Base-by-base conservation (phyloP, 2,329 filamentous ascomycete genomes). In the Talaromyces sp. region DNA sequence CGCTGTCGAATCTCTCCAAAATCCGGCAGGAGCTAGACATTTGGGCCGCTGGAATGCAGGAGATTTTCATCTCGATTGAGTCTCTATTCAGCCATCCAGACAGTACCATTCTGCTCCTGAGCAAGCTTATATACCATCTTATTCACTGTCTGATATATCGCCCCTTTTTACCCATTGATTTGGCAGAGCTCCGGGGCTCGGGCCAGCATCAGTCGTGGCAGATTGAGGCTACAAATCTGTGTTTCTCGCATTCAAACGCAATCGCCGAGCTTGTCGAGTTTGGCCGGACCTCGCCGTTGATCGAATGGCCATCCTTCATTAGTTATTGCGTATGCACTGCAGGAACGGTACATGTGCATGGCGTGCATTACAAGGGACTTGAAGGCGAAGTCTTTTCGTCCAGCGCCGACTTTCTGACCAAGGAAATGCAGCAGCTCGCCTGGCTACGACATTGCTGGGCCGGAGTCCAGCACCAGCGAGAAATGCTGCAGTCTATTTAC, bases 161-260 rank as follows among this genome's bases (percentile, higher is more conserved):
- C 17, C 91, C 91, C 0, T 96, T 96, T 73, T 80, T 96, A 6
- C 92, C 92, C 0, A 89, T 96, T 64, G 90, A 96, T 72, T 80
- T 96, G 3, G 85, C 88, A 27, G 92, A 96, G 72, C 83, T 96
- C 7, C 85, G 90, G 13, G 89, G 90, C 15, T 88, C 85, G 0
- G 90, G 90, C 1, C 91, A 96, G 69, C 90, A 96, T 67, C 91
- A 96, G 71, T 93, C 90, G 30, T 96, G 92, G 92, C 92, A 96
- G 71, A 93, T 96, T 55, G 91, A 96, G 72, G 91, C 92, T 0
- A 96, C 91, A 0, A 93, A 95, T 69, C 83, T 93, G 71, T 96
- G 92, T 74, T 95, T 88, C 72, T 78, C 93, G 19, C 92, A 96
- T 66, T 91, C 92, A 6, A 96, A 96, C 69, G 91, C 91, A 5